Evolutionary conservation across 495 filamentous ascomycete species (phyloP).

Genomic region (Pyrenula massariospora): DNA sequence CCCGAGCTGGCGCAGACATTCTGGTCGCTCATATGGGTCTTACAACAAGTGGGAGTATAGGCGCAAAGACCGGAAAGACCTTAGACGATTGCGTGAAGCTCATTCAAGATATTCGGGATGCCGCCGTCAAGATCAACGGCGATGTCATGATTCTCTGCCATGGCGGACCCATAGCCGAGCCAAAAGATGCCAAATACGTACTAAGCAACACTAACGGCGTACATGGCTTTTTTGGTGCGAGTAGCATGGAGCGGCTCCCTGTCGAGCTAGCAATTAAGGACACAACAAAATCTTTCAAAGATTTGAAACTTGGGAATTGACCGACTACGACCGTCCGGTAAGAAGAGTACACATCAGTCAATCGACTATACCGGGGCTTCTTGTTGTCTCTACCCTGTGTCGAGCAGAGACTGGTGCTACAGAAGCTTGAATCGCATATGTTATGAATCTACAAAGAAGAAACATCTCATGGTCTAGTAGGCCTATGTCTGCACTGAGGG

Average conservation of each 20-base stretch:
- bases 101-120: conserved; percentile 53
- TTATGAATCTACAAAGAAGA: too few species aligned
- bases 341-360: too few species aligned
- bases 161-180: conserved; percentile 53
- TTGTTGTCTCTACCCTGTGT: too few species aligned
- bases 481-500: too few species aligned
- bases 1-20: conserved; percentile 51
- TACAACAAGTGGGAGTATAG: conserved; percentile 53
- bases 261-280: conserved; percentile 55
- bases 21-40: conserved; percentile 60
- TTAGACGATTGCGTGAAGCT: conserved; percentile 47
- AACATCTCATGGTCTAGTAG: too few species aligned
- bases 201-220: conserved; percentile 44
- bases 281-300: conserved; percentile 50
- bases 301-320: conserved; percentile 22
- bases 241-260: conserved; percentile 58
- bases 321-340: too few species aligned
- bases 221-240: conserved; percentile 62
- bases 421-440: too few species aligned
- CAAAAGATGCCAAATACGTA: conserved; percentile 51
- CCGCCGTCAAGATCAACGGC: conserved; percentile 34
- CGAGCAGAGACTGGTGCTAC: too few species aligned
- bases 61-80: conserved; percentile 44
- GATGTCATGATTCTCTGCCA: conserved; percentile 59
- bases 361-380: too few species aligned